These are phyloP conservation scores for Cucumis melo DNA, from an alignment of 306 rosid species.

Conservation along the genomic window DNA sequence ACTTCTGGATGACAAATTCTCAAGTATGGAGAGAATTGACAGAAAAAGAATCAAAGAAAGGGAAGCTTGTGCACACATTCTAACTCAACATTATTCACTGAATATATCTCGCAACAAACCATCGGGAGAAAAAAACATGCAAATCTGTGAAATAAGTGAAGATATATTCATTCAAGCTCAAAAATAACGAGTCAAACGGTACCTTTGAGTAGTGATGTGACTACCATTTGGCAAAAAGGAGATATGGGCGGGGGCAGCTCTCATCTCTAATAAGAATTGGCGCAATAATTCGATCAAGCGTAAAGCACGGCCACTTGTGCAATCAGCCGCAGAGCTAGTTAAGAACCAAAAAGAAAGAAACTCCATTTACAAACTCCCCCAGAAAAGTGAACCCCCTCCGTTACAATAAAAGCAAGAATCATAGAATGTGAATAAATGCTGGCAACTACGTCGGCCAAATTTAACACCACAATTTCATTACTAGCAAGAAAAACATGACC, in stretches of 20 bases:
- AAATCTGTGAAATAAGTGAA: not conserved
- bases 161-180: not conserved
- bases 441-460: not conserved
- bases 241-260: not conserved
- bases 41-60: not conserved
- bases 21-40: not conserved
- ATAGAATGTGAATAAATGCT: not conserved
- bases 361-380: not conserved
- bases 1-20: not conserved
- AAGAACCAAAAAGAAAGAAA: not conserved
- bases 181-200: not conserved
- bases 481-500: not conserved
- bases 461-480: not conserved
- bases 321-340: not conserved
- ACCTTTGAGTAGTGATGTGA: conserved; percentile 1
- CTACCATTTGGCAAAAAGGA: not conserved
- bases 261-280: not conserved
- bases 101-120: not conserved
- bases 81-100: not conserved
- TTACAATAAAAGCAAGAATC: not conserved
- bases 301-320: not conserved
- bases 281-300: not conserved
- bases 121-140: not conserved
- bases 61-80: not conserved
- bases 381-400: not conserved